Evolutionary conservation across 2,329 filamentous ascomycete species (phyloP).

Genomic region (Cyclaneusma minus): DNA sequence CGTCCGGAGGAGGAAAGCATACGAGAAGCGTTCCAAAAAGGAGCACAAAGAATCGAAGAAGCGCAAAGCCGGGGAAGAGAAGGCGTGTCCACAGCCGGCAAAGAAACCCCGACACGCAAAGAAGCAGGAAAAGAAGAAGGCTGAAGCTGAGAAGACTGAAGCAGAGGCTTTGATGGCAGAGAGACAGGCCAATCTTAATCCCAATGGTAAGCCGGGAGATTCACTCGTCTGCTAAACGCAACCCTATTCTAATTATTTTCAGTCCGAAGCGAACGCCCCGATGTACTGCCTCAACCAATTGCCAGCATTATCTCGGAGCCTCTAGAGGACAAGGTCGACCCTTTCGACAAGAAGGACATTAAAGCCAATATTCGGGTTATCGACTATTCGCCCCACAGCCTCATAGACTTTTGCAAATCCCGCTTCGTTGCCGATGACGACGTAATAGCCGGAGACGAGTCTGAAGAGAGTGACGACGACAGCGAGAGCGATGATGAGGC

Average conservation of each 20-base stretch:
- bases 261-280: conserved; percentile 31
- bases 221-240: neutral
- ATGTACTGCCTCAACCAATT: conserved; percentile 24
- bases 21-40: conserved; percentile 23
- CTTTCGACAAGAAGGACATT: conserved; percentile 63
- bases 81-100: conserved; percentile 5
- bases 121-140: conserved; percentile 15
- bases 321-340: conserved; percentile 28
- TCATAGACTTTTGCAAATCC: conserved; percentile 54
- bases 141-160: conserved; percentile 17
- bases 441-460: conserved; percentile 16
- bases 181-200: conserved; percentile 14
- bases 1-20: conserved; percentile 47
- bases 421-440: conserved; percentile 32
- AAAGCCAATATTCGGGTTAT: conserved; percentile 59
- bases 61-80: conserved; percentile 12
- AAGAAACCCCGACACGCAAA: too few species aligned
- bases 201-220: conserved; percentile 26
- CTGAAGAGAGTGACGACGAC: conserved; percentile 13
- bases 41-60: conserved; percentile 16
- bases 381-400: conserved; percentile 56
- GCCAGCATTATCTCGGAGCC: conserved; percentile 25
- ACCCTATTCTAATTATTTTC: conserved; percentile 3
- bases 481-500: conserved; percentile 15
- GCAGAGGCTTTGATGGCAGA: conserved; percentile 15